Conservation (phyloP, 2,329 filamentous ascomycete species). For the Dactylellina cionopaga region DNA sequence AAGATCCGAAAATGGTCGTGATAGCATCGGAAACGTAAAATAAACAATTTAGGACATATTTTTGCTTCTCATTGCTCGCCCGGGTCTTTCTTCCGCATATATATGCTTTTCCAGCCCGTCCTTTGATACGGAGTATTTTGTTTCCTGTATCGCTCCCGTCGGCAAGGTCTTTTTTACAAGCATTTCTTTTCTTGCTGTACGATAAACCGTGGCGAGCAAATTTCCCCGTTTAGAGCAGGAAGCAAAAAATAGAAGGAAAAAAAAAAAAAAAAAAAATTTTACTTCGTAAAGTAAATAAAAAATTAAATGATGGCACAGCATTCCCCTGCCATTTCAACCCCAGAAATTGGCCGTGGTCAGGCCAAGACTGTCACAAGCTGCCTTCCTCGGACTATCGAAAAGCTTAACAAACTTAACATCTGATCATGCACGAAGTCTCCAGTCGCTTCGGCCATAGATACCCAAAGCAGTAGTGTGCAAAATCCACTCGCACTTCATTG, state of each 20-base stretch:
- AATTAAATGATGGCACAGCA: conserved; percentile 36
- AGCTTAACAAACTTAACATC: conserved; percentile 47
- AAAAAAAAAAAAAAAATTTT: too few relatives aligned
- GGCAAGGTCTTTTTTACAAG: not conserved
- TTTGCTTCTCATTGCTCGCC: conserved; percentile 21
- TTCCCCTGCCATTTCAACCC: conserved; percentile 28
- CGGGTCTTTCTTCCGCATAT: conserved; percentile 15
- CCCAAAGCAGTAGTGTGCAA: conserved; percentile 40
- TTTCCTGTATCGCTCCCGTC: not conserved
- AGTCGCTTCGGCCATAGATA: conserved; percentile 42
- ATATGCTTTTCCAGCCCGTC: conserved; percentile 5
- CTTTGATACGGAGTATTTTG: not conserved
- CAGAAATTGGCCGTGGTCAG: conserved; percentile 31
- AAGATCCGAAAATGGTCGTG: not conserved
- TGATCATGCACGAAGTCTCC: conserved; percentile 30
- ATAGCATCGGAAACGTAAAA: not conserved
- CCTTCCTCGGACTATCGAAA: conserved; percentile 49
- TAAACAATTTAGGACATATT: conserved; percentile 7
- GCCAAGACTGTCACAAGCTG: conserved; percentile 52
- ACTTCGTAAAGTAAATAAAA: too few relatives aligned
- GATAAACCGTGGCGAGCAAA: conserved; percentile 1
- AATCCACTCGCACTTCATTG: conserved; percentile 25
- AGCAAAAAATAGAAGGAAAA: not conserved
- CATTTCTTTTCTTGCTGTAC: too few relatives aligned
- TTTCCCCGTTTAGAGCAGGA: conserved; percentile 4